phyloP scores from a whole-genome alignment of 192 early-diverging fungal species.

The Backusella morwellensis region DNA sequence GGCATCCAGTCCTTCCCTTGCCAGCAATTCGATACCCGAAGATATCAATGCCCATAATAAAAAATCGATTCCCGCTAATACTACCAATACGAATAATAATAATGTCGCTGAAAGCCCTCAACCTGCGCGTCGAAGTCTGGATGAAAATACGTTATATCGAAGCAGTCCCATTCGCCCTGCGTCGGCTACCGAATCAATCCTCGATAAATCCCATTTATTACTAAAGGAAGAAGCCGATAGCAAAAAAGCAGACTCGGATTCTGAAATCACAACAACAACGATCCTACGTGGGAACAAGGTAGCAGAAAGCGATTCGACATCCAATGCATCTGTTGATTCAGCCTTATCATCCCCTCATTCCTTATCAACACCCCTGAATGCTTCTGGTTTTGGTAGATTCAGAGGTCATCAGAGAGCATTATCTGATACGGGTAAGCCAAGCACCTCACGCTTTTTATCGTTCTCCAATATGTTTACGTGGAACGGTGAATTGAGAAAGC shows the following conservation, averaged over 20 bases:
- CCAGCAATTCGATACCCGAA: constrained; percentile 21
- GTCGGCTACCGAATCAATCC: background rate
- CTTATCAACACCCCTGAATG: background rate
- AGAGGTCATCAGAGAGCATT: constrained; percentile 19
- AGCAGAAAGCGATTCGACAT: background rate
- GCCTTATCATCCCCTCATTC: background rate
- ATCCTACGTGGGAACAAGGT: background rate
- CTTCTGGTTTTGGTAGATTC: background rate
- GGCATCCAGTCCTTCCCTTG: constrained; percentile 47
- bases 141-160: constrained; percentile 13
- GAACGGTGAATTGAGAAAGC: background rate
- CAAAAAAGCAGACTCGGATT: constrained; percentile 15
- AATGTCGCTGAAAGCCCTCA: background rate
- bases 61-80: background rate
- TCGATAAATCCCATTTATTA: background rate
- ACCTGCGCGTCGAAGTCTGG: constrained; percentile 12
- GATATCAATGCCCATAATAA: background rate
- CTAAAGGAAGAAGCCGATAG: background rate
- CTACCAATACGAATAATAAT: background rate
- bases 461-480: constrained; percentile 18
- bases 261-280: background rate
- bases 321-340: background rate
- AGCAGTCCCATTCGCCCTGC: background rate
- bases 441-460: constrained; percentile 3
- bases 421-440: constrained; percentile 12